Conservation (phyloP, 129 eudicot species). For the Helianthus annuus region HanXRQr2.0-SUNRISE NC_035448.2:42300517-42301016, state of each 20-base stretch:
- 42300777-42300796: background rate
- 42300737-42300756: conserved; percentile 9
- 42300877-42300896: conserved; percentile 37
- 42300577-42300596: conserved; percentile 44
- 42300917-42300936: conserved; percentile 32
- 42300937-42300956: conserved; percentile 34
- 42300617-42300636: conserved; percentile 36
- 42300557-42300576: conserved; percentile 39
- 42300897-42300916: conserved; percentile 24
- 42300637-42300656: conserved; percentile 50
- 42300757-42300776: conserved; percentile 14
- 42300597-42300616: conserved; percentile 45
- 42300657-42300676: conserved; percentile 42
- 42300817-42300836: conserved; percentile 22
- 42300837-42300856: conserved; percentile 40
- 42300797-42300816: conserved; percentile 18
- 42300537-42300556: conserved; percentile 45
- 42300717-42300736: conserved; percentile 20
- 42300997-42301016: conserved; percentile 13
- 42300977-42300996: conserved; percentile 11
- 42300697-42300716: conserved; percentile 34
- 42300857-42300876: conserved; percentile 31
- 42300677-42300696: conserved; percentile 37
- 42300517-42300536: conserved; percentile 32
- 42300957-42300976: conserved; percentile 18